phyloP scores from a whole-genome alignment of 768 basidiomycete genomes.

The Calocera cornea region DNA sequence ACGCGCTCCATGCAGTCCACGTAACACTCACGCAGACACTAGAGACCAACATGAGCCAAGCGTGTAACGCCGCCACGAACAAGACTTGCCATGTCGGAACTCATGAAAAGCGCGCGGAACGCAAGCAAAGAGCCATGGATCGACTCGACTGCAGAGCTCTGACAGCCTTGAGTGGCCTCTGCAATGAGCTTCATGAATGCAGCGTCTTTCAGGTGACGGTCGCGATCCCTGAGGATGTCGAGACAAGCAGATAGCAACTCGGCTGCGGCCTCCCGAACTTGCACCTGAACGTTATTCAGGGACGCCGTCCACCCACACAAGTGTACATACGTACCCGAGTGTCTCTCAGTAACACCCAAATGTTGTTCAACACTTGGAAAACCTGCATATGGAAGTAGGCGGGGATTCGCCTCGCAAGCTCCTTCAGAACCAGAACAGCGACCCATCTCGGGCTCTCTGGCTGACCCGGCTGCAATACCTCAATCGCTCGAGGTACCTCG shows the following conservation, averaged over 20 bases:
- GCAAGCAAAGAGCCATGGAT: slow-evolving; percentile 89
- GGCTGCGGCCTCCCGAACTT: slow-evolving; percentile 85
- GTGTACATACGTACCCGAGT: slow-evolving; percentile 39
- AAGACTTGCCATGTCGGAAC: slow-evolving; percentile 70
- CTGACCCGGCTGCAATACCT: slow-evolving; percentile 63
- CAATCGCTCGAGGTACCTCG: slow-evolving; percentile 74
- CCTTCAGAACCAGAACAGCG: slow-evolving; percentile 86
- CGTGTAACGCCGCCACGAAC: background rate
- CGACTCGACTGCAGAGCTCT: slow-evolving; percentile 61
- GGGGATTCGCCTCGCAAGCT: slow-evolving; percentile 79
- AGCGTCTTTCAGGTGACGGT: slow-evolving; percentile 45
- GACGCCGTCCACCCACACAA: background rate
- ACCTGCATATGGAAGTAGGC: slow-evolving; percentile 82
- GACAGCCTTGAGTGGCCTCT: slow-evolving; percentile 42
- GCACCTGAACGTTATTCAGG: slow-evolving; percentile 24
- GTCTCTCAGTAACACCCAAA: slow-evolving; percentile 80
- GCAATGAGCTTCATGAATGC: slow-evolving; percentile 66
- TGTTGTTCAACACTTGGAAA: slow-evolving; percentile 77
- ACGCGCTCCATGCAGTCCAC: slow-evolving; percentile 80
- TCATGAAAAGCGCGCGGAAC: slow-evolving; percentile 77
- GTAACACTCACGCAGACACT: slow-evolving; percentile 86
- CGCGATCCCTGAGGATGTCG: slow-evolving; percentile 64
- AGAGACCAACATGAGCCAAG: background rate
- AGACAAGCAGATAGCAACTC: slow-evolving; percentile 87
- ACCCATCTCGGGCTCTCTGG: slow-evolving; percentile 69